Percentiles rank a stretch among this genome's conserved stretches.
Conservation (phyloP, 108 stramenopile genomes). For the Conticribra guillardii region DNA sequence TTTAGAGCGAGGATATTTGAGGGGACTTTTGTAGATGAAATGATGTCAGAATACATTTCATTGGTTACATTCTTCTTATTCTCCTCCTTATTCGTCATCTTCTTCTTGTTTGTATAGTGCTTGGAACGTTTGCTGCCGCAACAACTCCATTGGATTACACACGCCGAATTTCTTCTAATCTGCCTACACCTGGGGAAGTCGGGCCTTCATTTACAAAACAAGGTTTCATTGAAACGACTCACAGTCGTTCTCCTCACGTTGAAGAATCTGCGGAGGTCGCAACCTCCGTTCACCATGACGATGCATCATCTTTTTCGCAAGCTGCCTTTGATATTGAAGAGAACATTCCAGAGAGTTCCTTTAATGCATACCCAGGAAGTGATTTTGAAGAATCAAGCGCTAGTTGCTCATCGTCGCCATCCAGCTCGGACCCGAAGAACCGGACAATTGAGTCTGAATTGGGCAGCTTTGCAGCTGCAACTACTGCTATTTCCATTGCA, state of each 20-base stretch:
- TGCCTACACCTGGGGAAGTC: not conserved
- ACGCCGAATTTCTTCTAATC: not conserved
- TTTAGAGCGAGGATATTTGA: too few relatives aligned
- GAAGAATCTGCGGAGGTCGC: constrained; percentile 13
- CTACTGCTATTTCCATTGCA: constrained; percentile 1
- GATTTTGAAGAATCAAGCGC: constrained; percentile 31
- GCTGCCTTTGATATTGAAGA: too few relatives aligned
- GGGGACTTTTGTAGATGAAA: too few relatives aligned
- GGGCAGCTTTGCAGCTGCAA: constrained; percentile 5
- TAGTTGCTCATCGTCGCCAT: constrained; percentile 11
- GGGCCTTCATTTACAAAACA: not conserved
- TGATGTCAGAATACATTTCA: too few relatives aligned
- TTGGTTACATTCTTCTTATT: too few relatives aligned
- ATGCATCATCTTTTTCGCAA: too few relatives aligned
- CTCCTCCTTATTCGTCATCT: too few relatives aligned
- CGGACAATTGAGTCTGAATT: not conserved
- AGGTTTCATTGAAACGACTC: not conserved
- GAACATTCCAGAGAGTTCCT: constrained; percentile 10
- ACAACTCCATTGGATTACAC: constrained; percentile 19
- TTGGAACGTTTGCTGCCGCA: constrained; percentile 46
- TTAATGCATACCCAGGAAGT: constrained; percentile 18
- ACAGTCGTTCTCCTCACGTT: not conserved
- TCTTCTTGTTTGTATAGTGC: too few relatives aligned
- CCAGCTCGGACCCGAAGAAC: not conserved
- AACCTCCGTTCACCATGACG: too few relatives aligned